Evolutionary conservation across 2,329 filamentous ascomycete species (phyloP).

Genomic region (Lizonia empirigonia): DNA sequence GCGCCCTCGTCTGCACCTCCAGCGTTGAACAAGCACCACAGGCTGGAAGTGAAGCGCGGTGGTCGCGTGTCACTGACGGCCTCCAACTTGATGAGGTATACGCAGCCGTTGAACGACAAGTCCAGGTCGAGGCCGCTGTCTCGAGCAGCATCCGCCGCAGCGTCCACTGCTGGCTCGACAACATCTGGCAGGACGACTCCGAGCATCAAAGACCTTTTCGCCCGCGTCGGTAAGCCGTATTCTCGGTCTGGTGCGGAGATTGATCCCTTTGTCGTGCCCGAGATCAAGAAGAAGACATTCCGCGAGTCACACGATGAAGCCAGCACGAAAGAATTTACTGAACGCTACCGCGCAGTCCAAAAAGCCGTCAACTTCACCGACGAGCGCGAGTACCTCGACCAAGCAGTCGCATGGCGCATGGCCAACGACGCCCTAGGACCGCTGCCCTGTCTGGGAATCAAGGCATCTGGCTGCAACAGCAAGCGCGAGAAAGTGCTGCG

Average conservation of each 20-base stretch:
- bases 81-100: slow-evolving; percentile 25
- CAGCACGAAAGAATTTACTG: slow-evolving; percentile 22
- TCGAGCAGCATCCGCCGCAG: slow-evolving; percentile 3
- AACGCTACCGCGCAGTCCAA: slow-evolving; percentile 18
- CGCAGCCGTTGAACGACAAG: slow-evolving; percentile 22
- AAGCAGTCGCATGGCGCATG: slow-evolving; percentile 17
- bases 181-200: slow-evolving; percentile 23
- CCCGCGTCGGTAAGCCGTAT: slow-evolving; percentile 29
- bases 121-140: slow-evolving; percentile 18
- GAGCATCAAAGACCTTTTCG: slow-evolving; percentile 33
- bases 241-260: slow-evolving; percentile 17
- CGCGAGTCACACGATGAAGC: slow-evolving; percentile 27
- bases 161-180: slow-evolving; percentile 17
- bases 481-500: slow-evolving; percentile 35
- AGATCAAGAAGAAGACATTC: slow-evolving; percentile 14
- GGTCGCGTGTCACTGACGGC: slow-evolving; percentile 17
- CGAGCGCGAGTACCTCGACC: slow-evolving; percentile 27
- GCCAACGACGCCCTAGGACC: slow-evolving; percentile 10
- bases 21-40: not conserved
- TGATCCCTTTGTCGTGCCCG: slow-evolving; percentile 22
- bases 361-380: slow-evolving; percentile 36
- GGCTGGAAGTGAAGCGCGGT: slow-evolving; percentile 3
- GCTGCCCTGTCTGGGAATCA: slow-evolving; percentile 32
- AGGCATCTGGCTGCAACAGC: slow-evolving; percentile 34
- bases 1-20: not conserved